Evolutionary conservation across 1,284 basidiomycete species (phyloP).

Genomic region (Cutaneotrichosporon dermatis): DNA sequence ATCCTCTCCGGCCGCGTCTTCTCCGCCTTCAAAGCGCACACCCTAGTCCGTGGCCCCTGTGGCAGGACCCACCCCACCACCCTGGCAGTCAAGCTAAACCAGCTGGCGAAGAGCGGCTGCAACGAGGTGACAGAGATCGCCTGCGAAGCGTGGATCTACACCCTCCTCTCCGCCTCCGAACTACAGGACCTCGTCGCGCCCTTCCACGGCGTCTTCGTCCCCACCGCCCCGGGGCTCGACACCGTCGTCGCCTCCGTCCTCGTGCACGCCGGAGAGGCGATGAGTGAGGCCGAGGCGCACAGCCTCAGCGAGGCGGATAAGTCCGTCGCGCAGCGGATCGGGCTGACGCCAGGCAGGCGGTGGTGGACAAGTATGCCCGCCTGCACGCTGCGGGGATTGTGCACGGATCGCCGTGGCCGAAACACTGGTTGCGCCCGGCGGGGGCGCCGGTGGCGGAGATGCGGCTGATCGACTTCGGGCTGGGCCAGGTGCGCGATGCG

Average conservation of each 20-base stretch:
- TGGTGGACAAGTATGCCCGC: background rate
- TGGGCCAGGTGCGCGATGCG: background rate
- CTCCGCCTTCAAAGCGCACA: background rate
- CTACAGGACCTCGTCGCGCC: background rate
- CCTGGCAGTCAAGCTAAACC: background rate
- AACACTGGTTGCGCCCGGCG: background rate
- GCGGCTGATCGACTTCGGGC: conserved; percentile 4
- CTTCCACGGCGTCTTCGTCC: background rate
- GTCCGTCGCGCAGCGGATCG: background rate
- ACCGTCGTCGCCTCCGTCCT: background rate
- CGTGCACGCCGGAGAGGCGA: background rate
- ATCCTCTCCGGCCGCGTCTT: background rate
- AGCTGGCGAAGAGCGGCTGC: background rate
- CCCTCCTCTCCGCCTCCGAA: no score
- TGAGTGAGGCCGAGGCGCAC: background rate
- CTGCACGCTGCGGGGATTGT: conserved; percentile 3
- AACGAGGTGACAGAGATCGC: background rate
- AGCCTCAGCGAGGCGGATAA: background rate
- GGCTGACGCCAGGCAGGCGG: background rate
- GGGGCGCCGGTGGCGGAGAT: background rate
- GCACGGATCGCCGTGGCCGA: background rate
- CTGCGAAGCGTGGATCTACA: no score
- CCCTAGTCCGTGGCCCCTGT: background rate
- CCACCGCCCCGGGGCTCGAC: background rate
- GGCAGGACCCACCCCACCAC: background rate